Conservation (phyloP, 1,284 basidiomycete genomes). For the Cystobasidiaceae sp. region DNA sequence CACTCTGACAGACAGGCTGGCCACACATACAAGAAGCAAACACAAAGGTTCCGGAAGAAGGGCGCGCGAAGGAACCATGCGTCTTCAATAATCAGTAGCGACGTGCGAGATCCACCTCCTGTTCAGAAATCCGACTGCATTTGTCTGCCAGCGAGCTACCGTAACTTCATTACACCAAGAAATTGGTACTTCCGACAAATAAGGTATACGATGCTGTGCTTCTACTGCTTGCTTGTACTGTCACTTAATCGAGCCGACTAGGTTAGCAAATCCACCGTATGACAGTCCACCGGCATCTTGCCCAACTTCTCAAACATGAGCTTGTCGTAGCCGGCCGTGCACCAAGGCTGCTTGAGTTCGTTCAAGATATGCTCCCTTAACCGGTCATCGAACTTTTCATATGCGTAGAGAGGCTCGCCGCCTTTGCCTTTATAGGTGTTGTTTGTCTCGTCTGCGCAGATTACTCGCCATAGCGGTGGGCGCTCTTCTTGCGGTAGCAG, state of each 20-base stretch:
- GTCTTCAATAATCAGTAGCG: no score
- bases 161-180: no score
- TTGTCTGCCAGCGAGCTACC: no score
- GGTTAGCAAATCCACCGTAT: not conserved
- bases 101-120: no score
- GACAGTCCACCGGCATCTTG: constrained; percentile 1
- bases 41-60: no score
- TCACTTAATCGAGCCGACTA: no score
- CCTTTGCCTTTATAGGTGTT: constrained; percentile 8
- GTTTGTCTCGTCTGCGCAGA: constrained; percentile 9
- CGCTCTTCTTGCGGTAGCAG: constrained; percentile 6
- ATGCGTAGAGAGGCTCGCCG: constrained; percentile 4
- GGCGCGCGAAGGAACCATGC: no score
- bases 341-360: constrained; percentile 11
- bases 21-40: no score
- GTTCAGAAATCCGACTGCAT: no score
- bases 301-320: constrained; percentile 17
- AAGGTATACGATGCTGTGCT: no score
- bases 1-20: no score
- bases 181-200: no score
- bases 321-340: constrained; percentile 9
- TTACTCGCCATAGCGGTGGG: constrained; percentile 12
- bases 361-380: constrained; percentile 7
- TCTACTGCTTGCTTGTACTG: not conserved
- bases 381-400: constrained; percentile 6